Evolutionary conservation across 129 eudicot genomes (phyloP), one percentile per base, ranked within the genome.

Genomic region (Tagetes patula): DNA sequence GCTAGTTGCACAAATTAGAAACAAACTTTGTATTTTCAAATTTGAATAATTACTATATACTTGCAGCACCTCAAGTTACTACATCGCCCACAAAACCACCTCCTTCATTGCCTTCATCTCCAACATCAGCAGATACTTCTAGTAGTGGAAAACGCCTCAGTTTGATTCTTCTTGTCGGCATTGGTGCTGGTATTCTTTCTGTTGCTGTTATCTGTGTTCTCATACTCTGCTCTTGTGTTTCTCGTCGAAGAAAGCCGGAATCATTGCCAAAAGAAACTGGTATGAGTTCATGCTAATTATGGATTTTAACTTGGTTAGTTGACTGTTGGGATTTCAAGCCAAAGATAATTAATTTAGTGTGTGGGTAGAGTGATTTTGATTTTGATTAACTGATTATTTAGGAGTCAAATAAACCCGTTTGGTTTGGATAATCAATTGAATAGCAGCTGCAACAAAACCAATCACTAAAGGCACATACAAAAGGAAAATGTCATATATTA

Each of bases 51-150:
- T 77, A 48, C 40, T 12, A 46, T 33, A 52, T 54, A 64, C 59
- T 11, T 77, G 69, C 87, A 94, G 98, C 99, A 70, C 97, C 99
- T 77, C 63, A 45, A 48, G 37, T 81, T 78, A 91, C 89, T 43
- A 66, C 66, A 13, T 47, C 89, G 52, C 96, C 99, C 31, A 61
- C 45, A 11, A 82, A 73, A 76, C 77, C 84, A 86, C 84, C 81
- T 54, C 80, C 88, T 36, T 43, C 60, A 65, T 69, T 67, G 70
- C 89, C 88, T 71, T 80, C 97, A 62, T 56, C 86, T 76, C 75
- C 91, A 76, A 72, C 87, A 48, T n/a, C 85, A 31, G 2, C 61
- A 9, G 81, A 61, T 70, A 36, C 81, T 72, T 84, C 99, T 59
- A 64, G 66, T 77, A 78, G 85, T 72, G 89, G 83, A 73, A 88